Percentiles rank a stretch among this genome's conserved stretches.
Conservation (phyloP, 192 early-diverging fungal genomes). For the Linnemannia schmuckeri region DNA sequence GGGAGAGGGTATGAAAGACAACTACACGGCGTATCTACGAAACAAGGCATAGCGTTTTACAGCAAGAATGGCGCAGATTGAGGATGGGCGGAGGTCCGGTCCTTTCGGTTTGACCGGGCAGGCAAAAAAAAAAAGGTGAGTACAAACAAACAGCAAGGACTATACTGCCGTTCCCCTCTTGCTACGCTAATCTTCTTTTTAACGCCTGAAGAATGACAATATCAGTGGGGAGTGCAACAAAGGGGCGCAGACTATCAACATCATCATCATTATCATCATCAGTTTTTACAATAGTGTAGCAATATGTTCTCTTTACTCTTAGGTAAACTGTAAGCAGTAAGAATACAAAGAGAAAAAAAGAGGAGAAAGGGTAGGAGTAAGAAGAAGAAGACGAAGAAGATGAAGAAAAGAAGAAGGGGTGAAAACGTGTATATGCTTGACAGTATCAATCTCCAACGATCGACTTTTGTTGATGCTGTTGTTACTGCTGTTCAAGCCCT, state of each 20-base stretch:
- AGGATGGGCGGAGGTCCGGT: neutral
- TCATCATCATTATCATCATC: neutral
- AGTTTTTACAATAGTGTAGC: too few species aligned
- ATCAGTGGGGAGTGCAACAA: neutral
- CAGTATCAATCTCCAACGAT: too few species aligned
- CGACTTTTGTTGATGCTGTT: too few species aligned
- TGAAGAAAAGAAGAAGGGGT: neutral
- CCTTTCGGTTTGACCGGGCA: neutral
- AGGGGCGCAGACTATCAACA: neutral
- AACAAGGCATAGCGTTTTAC: neutral
- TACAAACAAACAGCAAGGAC: too few species aligned
- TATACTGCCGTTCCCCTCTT: too few species aligned
- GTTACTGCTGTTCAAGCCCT: too few species aligned
- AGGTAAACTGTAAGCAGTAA: too few species aligned
- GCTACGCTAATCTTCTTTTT: neutral
- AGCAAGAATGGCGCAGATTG: neutral
- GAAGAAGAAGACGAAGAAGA: too few species aligned
- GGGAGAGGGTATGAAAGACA: neutral
- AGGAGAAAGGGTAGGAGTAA: neutral
- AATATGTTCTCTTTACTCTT: neutral
- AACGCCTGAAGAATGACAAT: neutral
- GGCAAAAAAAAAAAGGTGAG: neutral
- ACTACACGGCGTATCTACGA: neutral
- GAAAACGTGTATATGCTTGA: too few species aligned
- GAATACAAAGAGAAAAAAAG: neutral